Evolutionary conservation across 495 filamentous ascomycete species (phyloP), one percentile per base, ranked within the genome.

Genomic region (Annulohypoxylon maeteangense): DNA sequence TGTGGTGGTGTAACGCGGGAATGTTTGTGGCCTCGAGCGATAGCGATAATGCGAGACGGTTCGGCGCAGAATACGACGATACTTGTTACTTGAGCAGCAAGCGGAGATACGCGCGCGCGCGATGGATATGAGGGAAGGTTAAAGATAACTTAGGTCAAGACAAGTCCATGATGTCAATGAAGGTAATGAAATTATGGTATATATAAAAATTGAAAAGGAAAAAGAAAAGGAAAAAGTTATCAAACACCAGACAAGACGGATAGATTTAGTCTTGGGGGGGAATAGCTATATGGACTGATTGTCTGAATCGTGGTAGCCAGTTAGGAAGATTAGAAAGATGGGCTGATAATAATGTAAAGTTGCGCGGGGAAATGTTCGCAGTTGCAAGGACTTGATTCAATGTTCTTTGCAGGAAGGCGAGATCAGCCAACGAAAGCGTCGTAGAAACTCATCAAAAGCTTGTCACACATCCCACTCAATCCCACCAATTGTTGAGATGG

Each of bases 401-500:
- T 48, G 22, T 23, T 48, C 31, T 40, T 44, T 54, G 56, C 48
- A 34, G 20, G 20, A 25, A 40, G 53, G 50, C 36, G 22, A 40
- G 45, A 58, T 67, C 34, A 53, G 10, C 64, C 56, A 67, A 60
- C 45, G 44, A 53, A 42, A 50, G 60, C 34, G 54, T 34, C 32
- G 40, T 53, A 34, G 56, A 67, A 67, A 67, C 65, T 61, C 56
- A 60, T 51, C 56, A 62, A 54, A 60, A 67, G 32, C 47, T 54
- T 50, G 40, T 68, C 65, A 50, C 58, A 29, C 58, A 54, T 25
- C 45, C n/a, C 29, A 62, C 58, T 20, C 58, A 54, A 23, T 27
- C 36, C n/a, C 29, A 32, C 65, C 38, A 55, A 55, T 62, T 68
- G 57, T 68, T 68, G 65, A 68, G 65, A 36, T 68, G 25, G 51